A percentile compares a stretch with the other conserved stretches of the same genome.
phyloP scores from a whole-genome alignment of 2,329 filamentous ascomycete species.

The Alternaria burnsii region DNA sequence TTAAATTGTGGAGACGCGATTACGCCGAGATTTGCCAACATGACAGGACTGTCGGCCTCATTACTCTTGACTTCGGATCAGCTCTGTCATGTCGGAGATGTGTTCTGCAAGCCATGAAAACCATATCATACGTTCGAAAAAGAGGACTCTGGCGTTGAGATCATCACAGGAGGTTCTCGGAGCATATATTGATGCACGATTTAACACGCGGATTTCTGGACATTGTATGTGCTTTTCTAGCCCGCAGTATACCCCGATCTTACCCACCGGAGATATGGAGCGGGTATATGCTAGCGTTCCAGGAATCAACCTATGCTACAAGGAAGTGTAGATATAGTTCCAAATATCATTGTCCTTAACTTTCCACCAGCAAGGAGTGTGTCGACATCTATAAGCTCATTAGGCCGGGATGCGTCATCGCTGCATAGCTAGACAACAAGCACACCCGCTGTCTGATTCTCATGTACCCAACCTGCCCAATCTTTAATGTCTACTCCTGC shows the following conservation, averaged over 20 bases:
- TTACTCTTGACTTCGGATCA: neutral
- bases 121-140: neutral
- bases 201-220: neutral
- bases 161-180: neutral
- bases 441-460: neutral
- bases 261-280: neutral
- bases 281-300: neutral
- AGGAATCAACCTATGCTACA: neutral
- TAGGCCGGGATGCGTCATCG: neutral
- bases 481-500: neutral
- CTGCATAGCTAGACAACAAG: neutral
- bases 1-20: neutral
- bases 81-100: neutral
- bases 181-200: neutral
- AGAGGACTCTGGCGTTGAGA: neutral
- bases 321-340: neutral
- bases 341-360: neutral
- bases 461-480: neutral
- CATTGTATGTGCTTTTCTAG: neutral
- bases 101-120: neutral
- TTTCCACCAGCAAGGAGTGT: neutral
- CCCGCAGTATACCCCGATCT: neutral
- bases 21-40: neutral
- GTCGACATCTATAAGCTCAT: neutral
- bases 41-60: neutral